These are phyloP conservation scores for Ilex asprella DNA, from an alignment of 257 asterid species.

Conservation along the genomic window DNA sequence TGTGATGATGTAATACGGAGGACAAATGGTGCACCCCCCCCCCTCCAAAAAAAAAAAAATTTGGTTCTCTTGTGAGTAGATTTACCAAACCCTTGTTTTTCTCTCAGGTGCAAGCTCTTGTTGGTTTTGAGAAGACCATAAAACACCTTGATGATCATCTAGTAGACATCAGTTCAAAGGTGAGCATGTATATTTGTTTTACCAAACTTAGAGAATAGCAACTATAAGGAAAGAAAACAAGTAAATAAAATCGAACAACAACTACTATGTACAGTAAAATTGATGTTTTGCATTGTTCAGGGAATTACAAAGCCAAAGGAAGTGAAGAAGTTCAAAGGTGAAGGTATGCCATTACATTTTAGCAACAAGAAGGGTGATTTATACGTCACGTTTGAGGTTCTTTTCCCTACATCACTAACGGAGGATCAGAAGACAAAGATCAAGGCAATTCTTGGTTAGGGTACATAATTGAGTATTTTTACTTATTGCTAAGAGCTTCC, in stretches of 20 bases:
- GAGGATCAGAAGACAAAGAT: slow-evolving; percentile 78
- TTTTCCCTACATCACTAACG: slow-evolving; percentile 70
- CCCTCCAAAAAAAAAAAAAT: too few species aligned
- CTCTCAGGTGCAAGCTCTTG: slow-evolving; percentile 89
- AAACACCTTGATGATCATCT: slow-evolving; percentile 86
- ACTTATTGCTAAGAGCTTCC: too few species aligned
- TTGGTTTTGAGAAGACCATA: slow-evolving; percentile 82
- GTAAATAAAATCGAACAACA: too few species aligned
- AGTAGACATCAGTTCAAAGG: slow-evolving; percentile 85
- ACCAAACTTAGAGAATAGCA: too few species aligned
- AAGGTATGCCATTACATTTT: slow-evolving; percentile 88
- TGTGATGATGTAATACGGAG: too few species aligned
- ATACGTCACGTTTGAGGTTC: slow-evolving; percentile 73
- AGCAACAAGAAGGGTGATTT: slow-evolving; percentile 88
- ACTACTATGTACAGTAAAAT: too few species aligned
- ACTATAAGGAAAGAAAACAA: too few species aligned
- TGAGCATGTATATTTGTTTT: slow-evolving; percentile 14
- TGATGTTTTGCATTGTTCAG: slow-evolving; percentile 21
- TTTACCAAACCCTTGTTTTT: not conserved
- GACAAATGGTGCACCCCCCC: too few species aligned
- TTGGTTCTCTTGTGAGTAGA: too few species aligned
- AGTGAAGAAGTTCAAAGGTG: slow-evolving; percentile 77
- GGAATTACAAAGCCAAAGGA: slow-evolving; percentile 85
- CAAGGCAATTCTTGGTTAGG: slow-evolving; percentile 48
- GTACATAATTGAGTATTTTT: not conserved